phyloP scores from a whole-genome alignment of 2,329 filamentous ascomycete genomes.

The Aspergillus fijiensis region DNA sequence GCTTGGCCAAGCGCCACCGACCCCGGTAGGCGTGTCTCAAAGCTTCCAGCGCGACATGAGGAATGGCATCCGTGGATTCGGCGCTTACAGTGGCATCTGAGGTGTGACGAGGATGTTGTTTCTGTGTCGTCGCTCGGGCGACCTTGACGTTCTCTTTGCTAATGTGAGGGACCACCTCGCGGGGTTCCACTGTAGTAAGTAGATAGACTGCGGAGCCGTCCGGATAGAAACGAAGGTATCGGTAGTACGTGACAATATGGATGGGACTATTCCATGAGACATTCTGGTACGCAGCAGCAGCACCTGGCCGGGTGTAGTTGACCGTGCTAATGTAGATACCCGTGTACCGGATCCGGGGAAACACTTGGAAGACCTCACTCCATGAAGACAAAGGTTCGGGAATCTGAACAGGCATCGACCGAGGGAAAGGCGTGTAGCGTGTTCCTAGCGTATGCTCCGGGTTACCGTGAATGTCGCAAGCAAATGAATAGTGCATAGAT shows the following conservation, averaged over 20 bases:
- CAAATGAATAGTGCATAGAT: constrained; percentile 79
- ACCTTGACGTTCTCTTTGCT: constrained; percentile 65
- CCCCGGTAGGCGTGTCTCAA: constrained; percentile 69
- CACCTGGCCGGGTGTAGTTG: constrained; percentile 86
- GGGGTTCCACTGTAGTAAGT: constrained; percentile 75
- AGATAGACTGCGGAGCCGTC: constrained; percentile 82
- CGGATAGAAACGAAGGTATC: constrained; percentile 91
- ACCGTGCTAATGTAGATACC: constrained; percentile 96
- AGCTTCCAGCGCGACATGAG: constrained; percentile 49
- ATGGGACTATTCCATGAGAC: constrained; percentile 78
- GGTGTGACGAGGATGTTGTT: constrained; percentile 41
- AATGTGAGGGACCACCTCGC: constrained; percentile 83
- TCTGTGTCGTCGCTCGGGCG: constrained; percentile 32
- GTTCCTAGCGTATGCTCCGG: constrained; percentile 33
- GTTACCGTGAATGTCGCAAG: constrained; percentile 57
- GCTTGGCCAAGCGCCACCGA: constrained; percentile 64
- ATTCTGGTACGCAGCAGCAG: constrained; percentile 63
- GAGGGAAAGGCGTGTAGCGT: constrained; percentile 39
- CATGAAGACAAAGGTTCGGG: constrained; percentile 51
- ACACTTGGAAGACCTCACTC: constrained; percentile 71
- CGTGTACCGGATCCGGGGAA: constrained; percentile 88
- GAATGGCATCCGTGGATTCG: constrained; percentile 33
- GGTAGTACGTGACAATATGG: constrained; percentile 96
- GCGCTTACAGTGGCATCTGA: constrained; percentile 36
- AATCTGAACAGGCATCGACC: constrained; percentile 28